Percentiles rank a stretch among this genome's conserved stretches.
phyloP scores from a whole-genome alignment of 2,329 filamentous ascomycete species.

The Grosmannia serpens region DNA sequence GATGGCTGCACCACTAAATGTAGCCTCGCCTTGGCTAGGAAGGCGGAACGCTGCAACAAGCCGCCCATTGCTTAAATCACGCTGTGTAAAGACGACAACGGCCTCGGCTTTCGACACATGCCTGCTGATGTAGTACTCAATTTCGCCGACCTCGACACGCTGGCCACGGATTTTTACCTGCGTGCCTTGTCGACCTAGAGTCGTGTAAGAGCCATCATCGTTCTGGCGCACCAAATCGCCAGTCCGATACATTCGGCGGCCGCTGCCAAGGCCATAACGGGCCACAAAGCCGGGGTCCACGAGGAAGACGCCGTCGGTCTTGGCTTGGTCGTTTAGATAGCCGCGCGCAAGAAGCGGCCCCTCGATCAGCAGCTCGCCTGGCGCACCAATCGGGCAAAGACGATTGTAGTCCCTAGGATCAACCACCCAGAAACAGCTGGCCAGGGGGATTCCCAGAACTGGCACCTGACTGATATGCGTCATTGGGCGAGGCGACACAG shows the following conservation, averaged over 20 bases:
- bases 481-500: background rate
- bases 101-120: too few species aligned
- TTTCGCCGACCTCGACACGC: background rate
- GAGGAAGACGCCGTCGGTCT: background rate
- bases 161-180: background rate
- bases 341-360: slow-evolving; percentile 36
- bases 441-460: too few species aligned
- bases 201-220: background rate
- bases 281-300: too few species aligned
- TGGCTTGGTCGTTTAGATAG: slow-evolving; percentile 14
- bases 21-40: too few species aligned
- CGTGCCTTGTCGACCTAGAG: background rate
- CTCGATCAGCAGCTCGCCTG: slow-evolving; percentile 26
- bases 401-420: slow-evolving; percentile 16
- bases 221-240: background rate
- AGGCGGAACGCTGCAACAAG: too few species aligned
- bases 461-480: too few species aligned
- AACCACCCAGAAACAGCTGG: slow-evolving; percentile 19
- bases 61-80: too few species aligned
- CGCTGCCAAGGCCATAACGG: too few species aligned
- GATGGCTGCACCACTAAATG: too few species aligned
- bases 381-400: slow-evolving; percentile 18
- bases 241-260: background rate
- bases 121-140: background rate
- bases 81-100: too few species aligned